Percentiles rank a stretch among this genome's conserved stretches.
These are phyloP conservation scores for Epichloe typhina DNA, from an alignment of 2,329 filamentous ascomycete genomes.

Conservation along the genomic window DNA sequence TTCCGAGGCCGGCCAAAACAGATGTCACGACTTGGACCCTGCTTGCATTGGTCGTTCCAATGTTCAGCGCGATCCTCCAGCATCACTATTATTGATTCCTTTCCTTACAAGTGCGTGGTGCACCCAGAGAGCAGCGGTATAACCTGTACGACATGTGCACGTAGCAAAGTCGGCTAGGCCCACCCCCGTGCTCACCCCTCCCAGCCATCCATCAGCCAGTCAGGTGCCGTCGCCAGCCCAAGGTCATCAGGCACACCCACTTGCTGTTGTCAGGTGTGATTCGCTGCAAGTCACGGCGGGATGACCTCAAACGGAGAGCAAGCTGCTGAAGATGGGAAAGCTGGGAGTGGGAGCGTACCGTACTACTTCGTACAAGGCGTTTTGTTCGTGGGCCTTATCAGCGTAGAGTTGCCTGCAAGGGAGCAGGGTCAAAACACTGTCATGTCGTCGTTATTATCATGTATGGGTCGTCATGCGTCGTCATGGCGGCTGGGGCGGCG, in stretches of 20 bases:
- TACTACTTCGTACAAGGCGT: too few relatives aligned
- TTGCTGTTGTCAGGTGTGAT: conserved; percentile 4
- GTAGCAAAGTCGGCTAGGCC: neutral
- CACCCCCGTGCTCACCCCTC: neutral
- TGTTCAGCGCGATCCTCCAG: too few relatives aligned
- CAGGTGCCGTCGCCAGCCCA: conserved; percentile 10
- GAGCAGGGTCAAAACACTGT: too few relatives aligned
- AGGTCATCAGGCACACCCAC: conserved; percentile 14
- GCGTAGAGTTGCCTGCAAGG: too few relatives aligned
- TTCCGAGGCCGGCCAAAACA: too few relatives aligned
- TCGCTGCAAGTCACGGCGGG: conserved; percentile 1
- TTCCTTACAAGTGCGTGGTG: neutral
- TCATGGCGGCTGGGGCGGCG: too few relatives aligned
- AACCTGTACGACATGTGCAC: neutral
- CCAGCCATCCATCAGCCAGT: conserved; percentile 10
- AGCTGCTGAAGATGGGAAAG: neutral
- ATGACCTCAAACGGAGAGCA: conserved; percentile 1
- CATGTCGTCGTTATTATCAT: too few relatives aligned
- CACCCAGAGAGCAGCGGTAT: neutral
- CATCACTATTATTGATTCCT: neutral
- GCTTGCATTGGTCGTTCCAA: neutral
- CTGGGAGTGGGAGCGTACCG: neutral
- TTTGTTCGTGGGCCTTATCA: too few relatives aligned
- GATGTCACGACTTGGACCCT: neutral
- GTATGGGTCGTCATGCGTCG: too few relatives aligned